Conservation (phyloP, 2,329 filamentous ascomycete species). For the Arthrobotrys entomopaga region DNA sequence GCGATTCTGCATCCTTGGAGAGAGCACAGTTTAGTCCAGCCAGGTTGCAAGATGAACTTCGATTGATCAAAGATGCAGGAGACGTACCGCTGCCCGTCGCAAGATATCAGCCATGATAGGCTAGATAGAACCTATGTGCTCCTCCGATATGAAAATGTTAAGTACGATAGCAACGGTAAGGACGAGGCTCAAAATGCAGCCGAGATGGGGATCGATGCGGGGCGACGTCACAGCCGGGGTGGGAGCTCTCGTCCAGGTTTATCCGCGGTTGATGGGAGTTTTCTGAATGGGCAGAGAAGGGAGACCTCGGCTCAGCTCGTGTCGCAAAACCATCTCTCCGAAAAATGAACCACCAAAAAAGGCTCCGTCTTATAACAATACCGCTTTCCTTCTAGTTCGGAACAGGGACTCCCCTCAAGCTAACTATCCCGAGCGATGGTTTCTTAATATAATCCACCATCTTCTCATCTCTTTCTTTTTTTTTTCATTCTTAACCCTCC, state of each 20-base stretch:
- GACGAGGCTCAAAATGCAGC: not conserved
- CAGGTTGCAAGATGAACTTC: not conserved
- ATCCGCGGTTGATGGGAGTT: conserved; percentile 40
- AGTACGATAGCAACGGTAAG: conserved; percentile 1
- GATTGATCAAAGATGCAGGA: not conserved
- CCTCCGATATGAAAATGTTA: not conserved
- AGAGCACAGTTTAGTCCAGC: conserved; percentile 21
- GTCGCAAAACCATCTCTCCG: conserved; percentile 32
- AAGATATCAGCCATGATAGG: conserved; percentile 8
- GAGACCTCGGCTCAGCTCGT: conserved; percentile 37
- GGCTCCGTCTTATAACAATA: conserved; percentile 3
- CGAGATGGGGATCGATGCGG: conserved; percentile 18
- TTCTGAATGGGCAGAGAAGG: too few relatives aligned
- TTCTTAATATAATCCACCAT: conserved; percentile 8
- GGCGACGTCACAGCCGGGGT: conserved; percentile 38
- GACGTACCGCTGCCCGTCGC: conserved; percentile 33
- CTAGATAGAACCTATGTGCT: too few relatives aligned
- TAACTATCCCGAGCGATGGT: conserved; percentile 23
- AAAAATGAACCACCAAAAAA: not conserved
- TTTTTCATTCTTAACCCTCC: conserved; percentile 16
- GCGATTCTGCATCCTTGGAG: conserved; percentile 53
- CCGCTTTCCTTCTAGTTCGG: too few relatives aligned
- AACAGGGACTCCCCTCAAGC: too few relatives aligned
- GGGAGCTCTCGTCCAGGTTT: conserved; percentile 5
- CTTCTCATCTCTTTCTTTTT: conserved; percentile 6